A percentile compares a stretch with the other conserved stretches of the same genome.
phyloP scores from a whole-genome alignment of 768 basidiomycete species.

The Pilatotrama ljubarskyi region DNA sequence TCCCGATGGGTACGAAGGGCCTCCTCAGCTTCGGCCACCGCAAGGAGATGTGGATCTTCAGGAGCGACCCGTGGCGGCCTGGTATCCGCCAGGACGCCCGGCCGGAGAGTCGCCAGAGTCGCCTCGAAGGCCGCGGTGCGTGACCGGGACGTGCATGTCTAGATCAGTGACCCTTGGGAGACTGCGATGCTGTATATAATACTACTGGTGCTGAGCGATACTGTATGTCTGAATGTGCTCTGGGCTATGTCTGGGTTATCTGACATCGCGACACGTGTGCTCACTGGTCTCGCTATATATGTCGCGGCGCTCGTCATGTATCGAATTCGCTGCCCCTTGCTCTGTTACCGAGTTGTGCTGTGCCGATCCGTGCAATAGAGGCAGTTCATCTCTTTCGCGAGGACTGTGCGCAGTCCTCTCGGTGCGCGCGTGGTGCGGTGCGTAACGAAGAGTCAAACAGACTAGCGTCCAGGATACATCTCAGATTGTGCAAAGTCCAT shows the following conservation, averaged over 20 bases:
- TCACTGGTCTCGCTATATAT: neutral
- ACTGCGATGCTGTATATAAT: too few relatives aligned
- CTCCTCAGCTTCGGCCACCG: conserved; percentile 42
- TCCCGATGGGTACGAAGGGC: conserved; percentile 53
- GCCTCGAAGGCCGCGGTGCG: neutral
- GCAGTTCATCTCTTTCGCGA: too few relatives aligned
- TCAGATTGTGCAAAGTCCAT: too few relatives aligned
- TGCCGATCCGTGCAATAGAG: neutral
- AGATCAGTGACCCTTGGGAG: neutral
- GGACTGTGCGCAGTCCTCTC: too few relatives aligned
- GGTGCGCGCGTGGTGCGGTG: too few relatives aligned
- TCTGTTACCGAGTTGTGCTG: neutral
- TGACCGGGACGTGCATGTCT: neutral
- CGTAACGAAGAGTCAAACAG: too few relatives aligned
- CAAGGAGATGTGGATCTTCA: conserved; percentile 69
- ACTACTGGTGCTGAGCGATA: too few relatives aligned
- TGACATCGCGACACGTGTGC: too few relatives aligned
- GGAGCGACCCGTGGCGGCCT: conserved; percentile 30
- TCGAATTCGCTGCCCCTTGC: neutral
- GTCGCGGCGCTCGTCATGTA: neutral
- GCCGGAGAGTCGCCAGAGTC: conserved; percentile 20
- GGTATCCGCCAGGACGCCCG: neutral
- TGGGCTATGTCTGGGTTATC: too few relatives aligned
- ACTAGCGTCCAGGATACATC: too few relatives aligned
- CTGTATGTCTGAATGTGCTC: too few relatives aligned